Evolutionary conservation across 805 yeast genomes (phyloP), one percentile per base, ranked within the genome.

Genomic region (Pichia californica): DNA sequence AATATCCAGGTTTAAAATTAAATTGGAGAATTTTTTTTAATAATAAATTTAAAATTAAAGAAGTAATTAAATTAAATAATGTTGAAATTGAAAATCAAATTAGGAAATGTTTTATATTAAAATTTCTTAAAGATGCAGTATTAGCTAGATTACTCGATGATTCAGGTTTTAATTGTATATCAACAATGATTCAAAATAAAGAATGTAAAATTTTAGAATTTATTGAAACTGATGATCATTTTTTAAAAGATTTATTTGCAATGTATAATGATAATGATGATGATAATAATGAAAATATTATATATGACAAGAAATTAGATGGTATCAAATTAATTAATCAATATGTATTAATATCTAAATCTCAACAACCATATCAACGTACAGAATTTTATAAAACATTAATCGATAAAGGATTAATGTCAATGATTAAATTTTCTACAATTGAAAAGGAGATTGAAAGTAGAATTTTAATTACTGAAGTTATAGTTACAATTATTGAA

Each of bases 71-170:
- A 1, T 67, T 82, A 11, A 65, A 71, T 3, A 73, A 79, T 52
- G 63, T 64, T 2, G 65, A 67, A 3, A 68, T 79, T 14, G 69
- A 73, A 46, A 59, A 64, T 6, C 71, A 83, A 40, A 82, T 89
- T 45, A 79, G 81, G 44, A 78, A 79, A 54, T 88, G 93, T 31
- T 87, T 81, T 58, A 71, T 86, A 45, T 67, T 88, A 43, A 89
- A 83, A 55, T 87, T 85, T 58, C 66, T 93, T 38, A 84, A 84
- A 59, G 96, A 91, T 60, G 94, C 87, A 16, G 94, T 86, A 1
- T 64, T 91, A 23, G 89, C 93, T 4, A 69, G 96, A 41, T 66
- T 82, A 33, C 59, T 91, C 37, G 98, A 91, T 59, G 98, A 91
- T 58, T 76, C 81, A 35, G 75, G 88, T 5, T 78, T 81, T 55